A percentile compares a stretch with the other conserved stretches of the same genome.
These are phyloP conservation scores for Rutstroemia sp. DNA, from an alignment of 2,329 filamentous ascomycete species.

Conservation along the genomic window DNA sequence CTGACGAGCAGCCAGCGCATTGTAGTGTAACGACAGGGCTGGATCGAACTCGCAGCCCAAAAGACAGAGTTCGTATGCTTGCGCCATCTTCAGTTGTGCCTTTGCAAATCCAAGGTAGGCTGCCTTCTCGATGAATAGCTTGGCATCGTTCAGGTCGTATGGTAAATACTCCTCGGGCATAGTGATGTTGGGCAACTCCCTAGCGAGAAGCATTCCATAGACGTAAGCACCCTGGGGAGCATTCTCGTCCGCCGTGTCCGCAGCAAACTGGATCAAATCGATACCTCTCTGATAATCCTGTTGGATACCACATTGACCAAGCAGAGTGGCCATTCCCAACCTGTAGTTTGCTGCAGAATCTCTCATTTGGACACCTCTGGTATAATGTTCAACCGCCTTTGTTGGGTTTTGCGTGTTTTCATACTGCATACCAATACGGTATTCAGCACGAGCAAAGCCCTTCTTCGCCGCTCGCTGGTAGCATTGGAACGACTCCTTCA, in stretches of 20 bases:
- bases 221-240: slow-evolving; percentile 94
- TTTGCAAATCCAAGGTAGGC: slow-evolving; percentile 94
- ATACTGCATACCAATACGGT: slow-evolving; percentile 96
- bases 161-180: slow-evolving; percentile 67
- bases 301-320: slow-evolving; percentile 85
- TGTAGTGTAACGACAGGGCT: slow-evolving; percentile 88
- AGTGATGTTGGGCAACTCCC: slow-evolving; percentile 83
- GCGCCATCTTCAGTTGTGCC: slow-evolving; percentile 94
- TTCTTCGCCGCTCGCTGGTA: slow-evolving; percentile 82
- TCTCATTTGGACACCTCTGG: slow-evolving; percentile 66
- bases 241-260: slow-evolving; percentile 87
- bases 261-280: slow-evolving; percentile 75
- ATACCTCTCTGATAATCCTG: slow-evolving; percentile 75
- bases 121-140: slow-evolving; percentile 90
- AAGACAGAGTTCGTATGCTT: slow-evolving; percentile 89
- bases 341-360: slow-evolving; percentile 85
- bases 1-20: slow-evolving; percentile 84
- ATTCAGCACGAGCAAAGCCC: slow-evolving; percentile 83
- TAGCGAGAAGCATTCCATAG: slow-evolving; percentile 86
- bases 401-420: slow-evolving; percentile 89
- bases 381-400: slow-evolving; percentile 88
- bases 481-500: slow-evolving; percentile 84
- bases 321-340: slow-evolving; percentile 93
- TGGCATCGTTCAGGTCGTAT: slow-evolving; percentile 64
- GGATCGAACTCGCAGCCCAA: slow-evolving; percentile 93